Evolutionary conservation across 2,329 filamentous ascomycete species (phyloP).

Genomic region (Claviceps sp.): DNA sequence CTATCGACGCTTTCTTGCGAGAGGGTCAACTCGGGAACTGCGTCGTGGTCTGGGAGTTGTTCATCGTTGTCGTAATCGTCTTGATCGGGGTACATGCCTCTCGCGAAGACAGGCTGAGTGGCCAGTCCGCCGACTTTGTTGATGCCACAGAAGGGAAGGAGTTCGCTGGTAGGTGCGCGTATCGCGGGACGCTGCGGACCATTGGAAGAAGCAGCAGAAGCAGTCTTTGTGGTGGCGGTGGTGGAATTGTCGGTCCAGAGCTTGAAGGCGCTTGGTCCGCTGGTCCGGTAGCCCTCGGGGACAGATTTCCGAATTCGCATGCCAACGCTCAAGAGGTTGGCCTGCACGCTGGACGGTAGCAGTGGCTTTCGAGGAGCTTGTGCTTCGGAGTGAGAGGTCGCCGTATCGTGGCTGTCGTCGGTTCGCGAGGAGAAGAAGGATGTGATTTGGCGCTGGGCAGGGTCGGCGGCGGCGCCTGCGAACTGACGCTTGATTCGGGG

Average conservation of each 20-base stretch:
- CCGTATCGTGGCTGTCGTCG: conserved; percentile 19
- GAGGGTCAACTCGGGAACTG: conserved; percentile 35
- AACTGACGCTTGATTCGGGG: conserved; percentile 49
- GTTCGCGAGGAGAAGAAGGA: conserved; percentile 38
- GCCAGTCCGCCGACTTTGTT: conserved; percentile 59
- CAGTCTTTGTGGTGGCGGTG: background rate
- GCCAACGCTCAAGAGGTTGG: conserved; percentile 78
- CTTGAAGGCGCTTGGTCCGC: conserved; percentile 33
- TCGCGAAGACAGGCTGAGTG: conserved; percentile 35
- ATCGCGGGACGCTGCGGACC: conserved; percentile 6
- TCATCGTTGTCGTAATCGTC: conserved; percentile 17
- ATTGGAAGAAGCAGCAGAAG: background rate
- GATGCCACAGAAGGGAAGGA: conserved; percentile 71
- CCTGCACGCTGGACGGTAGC: conserved; percentile 55
- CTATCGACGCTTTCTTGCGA: conserved; percentile 41
- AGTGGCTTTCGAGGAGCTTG: conserved; percentile 24
- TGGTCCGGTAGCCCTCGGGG: conserved; percentile 84
- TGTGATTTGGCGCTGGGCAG: conserved; percentile 49
- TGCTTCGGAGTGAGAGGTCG: conserved; percentile 7
- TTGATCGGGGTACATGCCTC: conserved; percentile 6
- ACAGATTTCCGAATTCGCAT: conserved; percentile 92
- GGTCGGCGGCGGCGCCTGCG: conserved; percentile 43
- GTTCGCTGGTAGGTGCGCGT: conserved; percentile 36
- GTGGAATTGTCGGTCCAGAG: conserved; percentile 31
- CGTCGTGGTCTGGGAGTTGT: conserved; percentile 20